Percentiles rank a stretch among this genome's conserved stretches.
Conservation (phyloP, 2,329 filamentous ascomycete genomes). For the Verticillium nonalfalfae region DNA sequence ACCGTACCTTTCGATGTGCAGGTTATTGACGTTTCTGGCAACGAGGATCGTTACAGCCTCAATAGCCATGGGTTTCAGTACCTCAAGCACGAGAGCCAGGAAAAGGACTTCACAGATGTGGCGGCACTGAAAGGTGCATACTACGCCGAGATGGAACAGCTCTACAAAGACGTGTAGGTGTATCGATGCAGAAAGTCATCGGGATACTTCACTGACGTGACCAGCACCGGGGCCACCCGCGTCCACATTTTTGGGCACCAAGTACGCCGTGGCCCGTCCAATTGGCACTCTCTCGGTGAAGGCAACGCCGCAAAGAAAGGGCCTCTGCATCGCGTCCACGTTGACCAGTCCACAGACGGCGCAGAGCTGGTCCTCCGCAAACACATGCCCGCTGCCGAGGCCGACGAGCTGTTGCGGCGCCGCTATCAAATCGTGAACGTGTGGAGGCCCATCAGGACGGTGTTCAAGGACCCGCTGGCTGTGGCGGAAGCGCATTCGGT, state of each 20-base stretch:
- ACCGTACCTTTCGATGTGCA: constrained; percentile 50
- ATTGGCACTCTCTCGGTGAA: constrained; percentile 59
- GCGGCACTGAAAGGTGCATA: constrained; percentile 40
- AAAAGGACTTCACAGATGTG: constrained; percentile 49
- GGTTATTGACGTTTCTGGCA: constrained; percentile 50
- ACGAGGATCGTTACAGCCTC: constrained; percentile 58
- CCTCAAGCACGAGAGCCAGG: constrained; percentile 44
- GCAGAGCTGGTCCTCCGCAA: constrained; percentile 15
- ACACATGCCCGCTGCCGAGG: not conserved
- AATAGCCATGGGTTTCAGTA: constrained; percentile 50
- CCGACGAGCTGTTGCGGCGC: not conserved
- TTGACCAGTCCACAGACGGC: constrained; percentile 48
- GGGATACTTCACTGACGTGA: not conserved
- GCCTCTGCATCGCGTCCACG: constrained; percentile 32
- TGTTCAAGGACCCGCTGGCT: constrained; percentile 34
- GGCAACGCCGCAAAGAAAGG: constrained; percentile 50
- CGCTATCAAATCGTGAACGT: constrained; percentile 19
- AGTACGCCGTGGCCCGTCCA: constrained; percentile 19
- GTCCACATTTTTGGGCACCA: constrained; percentile 22
- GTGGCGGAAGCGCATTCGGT: constrained; percentile 31
- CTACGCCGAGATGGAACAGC: constrained; percentile 11
- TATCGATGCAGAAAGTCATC: not conserved
- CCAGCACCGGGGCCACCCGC: constrained; percentile 19
- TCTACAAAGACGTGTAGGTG: constrained; percentile 10
- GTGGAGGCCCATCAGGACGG: constrained; percentile 42